Percentiles rank a stretch among this genome's conserved stretches.
These are phyloP conservation scores for Helicosporidium sp. DNA, from an alignment of 139 green algal genomes.

Conservation along the genomic window DNA sequence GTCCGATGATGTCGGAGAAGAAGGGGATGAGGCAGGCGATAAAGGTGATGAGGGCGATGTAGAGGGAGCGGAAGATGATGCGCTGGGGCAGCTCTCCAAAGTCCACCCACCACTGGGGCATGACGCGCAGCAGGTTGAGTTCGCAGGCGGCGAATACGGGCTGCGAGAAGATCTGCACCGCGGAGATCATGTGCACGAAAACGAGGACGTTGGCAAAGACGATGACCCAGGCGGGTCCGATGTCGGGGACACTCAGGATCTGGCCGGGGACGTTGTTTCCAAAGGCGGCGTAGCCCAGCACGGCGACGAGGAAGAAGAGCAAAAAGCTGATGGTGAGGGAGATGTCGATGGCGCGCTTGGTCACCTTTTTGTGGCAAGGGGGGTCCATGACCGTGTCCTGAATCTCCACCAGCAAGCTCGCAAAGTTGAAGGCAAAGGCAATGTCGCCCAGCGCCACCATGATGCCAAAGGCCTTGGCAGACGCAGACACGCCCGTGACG, in stretches of 20 bases:
- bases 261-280: neutral
- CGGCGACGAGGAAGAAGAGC: constrained; percentile 18
- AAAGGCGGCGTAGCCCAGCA: constrained; percentile 4
- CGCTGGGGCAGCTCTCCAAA: constrained; percentile 1
- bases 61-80: constrained; percentile 5
- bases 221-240: neutral
- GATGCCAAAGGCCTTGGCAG: constrained; percentile 14
- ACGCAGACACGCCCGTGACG: neutral
- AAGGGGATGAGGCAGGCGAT: constrained; percentile 4
- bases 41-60: constrained; percentile 1
- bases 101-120: too few species aligned
- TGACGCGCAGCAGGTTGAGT: neutral
- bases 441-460: constrained; percentile 18
- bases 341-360: constrained; percentile 8
- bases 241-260: neutral
- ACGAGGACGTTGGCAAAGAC: neutral
- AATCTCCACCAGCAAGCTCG: constrained; percentile 4
- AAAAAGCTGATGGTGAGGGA: constrained; percentile 11
- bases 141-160: neutral
- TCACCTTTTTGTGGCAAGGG: constrained; percentile 8
- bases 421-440: constrained; percentile 12
- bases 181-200: neutral
- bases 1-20: constrained; percentile 3
- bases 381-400: constrained; percentile 22
- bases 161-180: neutral